Evolutionary conservation across 116 monocot species (phyloP).

Genomic region (Posidonia oceanica): DNA sequence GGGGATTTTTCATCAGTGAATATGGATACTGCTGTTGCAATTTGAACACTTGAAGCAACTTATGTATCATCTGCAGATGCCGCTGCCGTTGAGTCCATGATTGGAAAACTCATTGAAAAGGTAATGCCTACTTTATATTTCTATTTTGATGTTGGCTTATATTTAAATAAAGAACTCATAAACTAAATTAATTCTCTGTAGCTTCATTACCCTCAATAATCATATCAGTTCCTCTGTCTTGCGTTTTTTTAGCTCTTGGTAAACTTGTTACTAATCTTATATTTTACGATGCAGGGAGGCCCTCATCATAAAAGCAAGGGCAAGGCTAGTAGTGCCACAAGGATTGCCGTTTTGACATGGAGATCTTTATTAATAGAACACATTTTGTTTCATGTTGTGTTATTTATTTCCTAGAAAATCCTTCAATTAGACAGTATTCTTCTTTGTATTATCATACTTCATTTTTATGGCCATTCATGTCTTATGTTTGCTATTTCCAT

Average conservation of each 20-base stretch:
- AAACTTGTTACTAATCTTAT: neutral
- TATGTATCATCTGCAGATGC: constrained; percentile 85
- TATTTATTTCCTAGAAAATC: too few species aligned
- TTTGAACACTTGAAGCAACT: constrained; percentile 91
- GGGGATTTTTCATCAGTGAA: constrained; percentile 95
- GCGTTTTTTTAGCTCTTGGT: neutral
- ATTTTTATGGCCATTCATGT: too few species aligned
- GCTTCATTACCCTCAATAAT: neutral
- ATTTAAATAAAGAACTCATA: too few species aligned
- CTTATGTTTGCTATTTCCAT: too few species aligned
- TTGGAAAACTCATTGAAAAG: constrained; percentile 72
- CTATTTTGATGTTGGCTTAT: too few species aligned
- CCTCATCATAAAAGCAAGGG: neutral
- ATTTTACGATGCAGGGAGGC: neutral
- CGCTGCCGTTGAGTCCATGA: constrained; percentile 65
- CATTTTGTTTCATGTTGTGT: too few species aligned
- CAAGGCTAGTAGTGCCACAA: too few species aligned
- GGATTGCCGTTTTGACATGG: constrained; percentile 67
- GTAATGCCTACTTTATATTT: constrained; percentile 6
- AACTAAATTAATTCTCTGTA: neutral
- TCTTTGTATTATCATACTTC: too few species aligned
- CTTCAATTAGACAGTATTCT: too few species aligned
- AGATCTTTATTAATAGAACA: constrained; percentile 41
- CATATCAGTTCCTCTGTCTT: neutral
- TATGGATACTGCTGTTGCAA: constrained; percentile 99